A percentile compares a stretch with the other conserved stretches of the same genome.
phyloP scores from a whole-genome alignment of 2,329 filamentous ascomycete genomes.

The Colletotrichum navitas region DNA sequence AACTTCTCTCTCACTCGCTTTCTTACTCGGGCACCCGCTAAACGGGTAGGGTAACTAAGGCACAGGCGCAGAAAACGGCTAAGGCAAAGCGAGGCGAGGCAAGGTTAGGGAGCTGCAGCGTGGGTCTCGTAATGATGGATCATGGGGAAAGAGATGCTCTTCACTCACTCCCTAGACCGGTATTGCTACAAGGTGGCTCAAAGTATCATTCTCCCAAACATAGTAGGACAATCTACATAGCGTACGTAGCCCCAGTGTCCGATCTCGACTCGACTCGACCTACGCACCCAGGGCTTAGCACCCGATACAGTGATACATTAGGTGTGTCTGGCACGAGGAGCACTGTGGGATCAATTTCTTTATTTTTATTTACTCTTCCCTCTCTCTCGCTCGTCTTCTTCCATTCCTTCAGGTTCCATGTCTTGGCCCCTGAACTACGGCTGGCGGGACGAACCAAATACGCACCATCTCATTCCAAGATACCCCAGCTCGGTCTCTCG shows the following conservation, averaged over 20 bases:
- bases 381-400: not conserved
- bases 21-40: conserved; percentile 13
- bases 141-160: conserved; percentile 15
- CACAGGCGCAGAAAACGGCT: conserved; percentile 12
- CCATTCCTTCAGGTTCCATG: conserved; percentile 13
- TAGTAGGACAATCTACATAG: not conserved
- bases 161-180: not conserved
- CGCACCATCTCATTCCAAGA: conserved; percentile 31
- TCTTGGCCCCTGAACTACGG: conserved; percentile 32
- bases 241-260: not conserved
- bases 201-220: conserved; percentile 3
- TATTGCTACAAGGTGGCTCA: not conserved
- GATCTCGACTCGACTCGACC: not conserved
- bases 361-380: conserved; percentile 2
- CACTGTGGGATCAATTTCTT: not conserved
- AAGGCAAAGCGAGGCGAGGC: conserved; percentile 12
- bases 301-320: conserved; percentile 1
- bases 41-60: conserved; percentile 3
- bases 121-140: conserved; percentile 39
- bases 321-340: not conserved
- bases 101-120: conserved; percentile 12
- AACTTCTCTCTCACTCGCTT: not conserved
- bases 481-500: conserved; percentile 14
- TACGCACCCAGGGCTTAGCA: not conserved
- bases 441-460: conserved; percentile 29